phyloP scores from a whole-genome alignment of 768 basidiomycete genomes.

The Lanmaoa rubissima region DNA sequence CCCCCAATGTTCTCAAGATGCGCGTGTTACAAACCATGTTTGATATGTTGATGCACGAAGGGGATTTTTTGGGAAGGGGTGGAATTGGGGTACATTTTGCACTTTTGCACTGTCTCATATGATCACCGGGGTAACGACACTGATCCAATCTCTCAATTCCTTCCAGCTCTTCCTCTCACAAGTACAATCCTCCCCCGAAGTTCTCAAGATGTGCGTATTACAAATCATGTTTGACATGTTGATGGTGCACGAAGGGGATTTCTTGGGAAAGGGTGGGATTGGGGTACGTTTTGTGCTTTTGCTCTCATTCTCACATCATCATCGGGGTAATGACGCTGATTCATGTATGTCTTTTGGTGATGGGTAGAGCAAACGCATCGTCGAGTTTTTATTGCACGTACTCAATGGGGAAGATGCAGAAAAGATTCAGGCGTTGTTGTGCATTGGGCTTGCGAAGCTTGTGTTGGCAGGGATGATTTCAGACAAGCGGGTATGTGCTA shows the following conservation, averaged over 20 bases:
- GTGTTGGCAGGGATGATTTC: conserved; percentile 73
- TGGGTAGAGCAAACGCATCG: conserved; percentile 51
- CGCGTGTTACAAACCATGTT: too few species aligned
- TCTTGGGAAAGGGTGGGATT: conserved; percentile 47
- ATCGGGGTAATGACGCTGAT: not conserved
- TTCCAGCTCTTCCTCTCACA: conserved; percentile 84
- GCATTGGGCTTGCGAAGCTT: conserved; percentile 84
- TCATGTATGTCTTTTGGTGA: not conserved
- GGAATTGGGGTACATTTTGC: too few species aligned
- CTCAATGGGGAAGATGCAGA: conserved; percentile 54
- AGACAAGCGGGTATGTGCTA: conserved; percentile 58
- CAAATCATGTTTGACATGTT: too few species aligned
- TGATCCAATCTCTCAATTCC: conserved; percentile 47
- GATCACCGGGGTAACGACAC: too few species aligned
- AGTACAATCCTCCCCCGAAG: conserved; percentile 59
- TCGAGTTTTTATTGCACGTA: conserved; percentile 59
- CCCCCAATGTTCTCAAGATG: too few species aligned
- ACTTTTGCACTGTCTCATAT: too few species aligned
- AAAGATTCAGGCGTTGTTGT: conserved; percentile 74
- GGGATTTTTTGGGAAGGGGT: too few species aligned
- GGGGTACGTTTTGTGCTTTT: conserved; percentile 26
- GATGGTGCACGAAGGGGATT: conserved; percentile 74
- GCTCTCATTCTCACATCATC: not conserved
- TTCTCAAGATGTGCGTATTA: conserved; percentile 66
- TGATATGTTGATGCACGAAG: too few species aligned